Conservation (phyloP, 352 stramenopile genomes). For the Phytophthora tubulina region DNA sequence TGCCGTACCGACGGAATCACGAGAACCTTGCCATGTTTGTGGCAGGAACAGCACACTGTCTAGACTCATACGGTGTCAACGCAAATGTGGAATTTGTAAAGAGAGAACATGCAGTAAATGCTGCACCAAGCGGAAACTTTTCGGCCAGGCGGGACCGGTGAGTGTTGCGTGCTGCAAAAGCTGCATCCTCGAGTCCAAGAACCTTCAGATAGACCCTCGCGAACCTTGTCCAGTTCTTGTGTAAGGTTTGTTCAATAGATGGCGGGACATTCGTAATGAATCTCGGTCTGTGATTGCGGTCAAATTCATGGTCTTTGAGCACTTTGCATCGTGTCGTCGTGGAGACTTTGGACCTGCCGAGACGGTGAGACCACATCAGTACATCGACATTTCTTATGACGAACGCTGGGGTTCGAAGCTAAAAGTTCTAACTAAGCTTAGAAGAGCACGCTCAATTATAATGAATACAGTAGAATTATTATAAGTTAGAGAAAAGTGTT, state of each 20-base stretch:
- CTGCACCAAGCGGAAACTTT: slow-evolving; percentile 49
- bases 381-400: too few relatives aligned
- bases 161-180: slow-evolving; percentile 49
- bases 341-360: too few relatives aligned
- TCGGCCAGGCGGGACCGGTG: slow-evolving; percentile 38
- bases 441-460: too few relatives aligned
- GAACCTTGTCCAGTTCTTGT: slow-evolving; percentile 50
- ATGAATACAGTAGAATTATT: too few relatives aligned
- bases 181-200: slow-evolving; percentile 52
- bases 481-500: too few relatives aligned
- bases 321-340: too few relatives aligned
- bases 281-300: too few relatives aligned
- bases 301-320: too few relatives aligned
- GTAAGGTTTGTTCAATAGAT: background rate
- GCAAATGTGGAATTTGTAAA: slow-evolving; percentile 47
- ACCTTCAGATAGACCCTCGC: slow-evolving; percentile 44
- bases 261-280: too few relatives aligned
- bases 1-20: background rate
- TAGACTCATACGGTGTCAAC: slow-evolving; percentile 37
- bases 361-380: too few relatives aligned
- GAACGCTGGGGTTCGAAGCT: too few relatives aligned
- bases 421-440: too few relatives aligned
- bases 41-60: slow-evolving; percentile 29
- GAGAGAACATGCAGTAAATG: slow-evolving; percentile 50
- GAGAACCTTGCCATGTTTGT: slow-evolving; percentile 34